Conservation (phyloP, 1,139 yeast genomes). For the Hemisphaericaspora xylanilytica region DNA sequence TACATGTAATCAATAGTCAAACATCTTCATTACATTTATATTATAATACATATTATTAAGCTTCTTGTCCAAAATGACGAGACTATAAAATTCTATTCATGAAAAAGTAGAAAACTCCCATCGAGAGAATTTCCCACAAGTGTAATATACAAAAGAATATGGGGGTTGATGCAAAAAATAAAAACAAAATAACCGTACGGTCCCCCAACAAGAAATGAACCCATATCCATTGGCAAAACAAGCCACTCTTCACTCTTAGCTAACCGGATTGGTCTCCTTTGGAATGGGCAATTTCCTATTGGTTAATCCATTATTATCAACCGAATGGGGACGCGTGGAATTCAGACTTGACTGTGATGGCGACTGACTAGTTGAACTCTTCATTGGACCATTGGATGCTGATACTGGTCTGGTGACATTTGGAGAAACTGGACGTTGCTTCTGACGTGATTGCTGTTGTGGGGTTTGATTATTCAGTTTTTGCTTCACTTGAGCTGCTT, state of each 20-base stretch:
- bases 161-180: no score
- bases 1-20: no score
- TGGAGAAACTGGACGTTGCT: constrained; percentile 5
- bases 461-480: constrained; percentile 2
- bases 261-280: neutral
- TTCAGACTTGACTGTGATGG: constrained; percentile 4
- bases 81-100: neutral
- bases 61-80: constrained; percentile 3
- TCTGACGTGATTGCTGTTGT: neutral
- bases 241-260: no score
- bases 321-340: constrained; percentile 2
- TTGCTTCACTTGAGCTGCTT: constrained; percentile 6
- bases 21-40: no score
- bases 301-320: neutral
- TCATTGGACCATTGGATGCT: neutral
- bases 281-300: neutral
- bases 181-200: neutral
- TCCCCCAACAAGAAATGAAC: constrained; percentile 3
- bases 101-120: constrained; percentile 2
- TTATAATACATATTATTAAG: constrained; percentile 6
- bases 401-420: neutral
- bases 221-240: no score
- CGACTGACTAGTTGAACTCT: neutral
- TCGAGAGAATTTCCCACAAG: constrained; percentile 1
- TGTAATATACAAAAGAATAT: neutral